Evolutionary conservation across 495 filamentous ascomycete species (phyloP).

Genomic region (Penicillium waksmanii): DNA sequence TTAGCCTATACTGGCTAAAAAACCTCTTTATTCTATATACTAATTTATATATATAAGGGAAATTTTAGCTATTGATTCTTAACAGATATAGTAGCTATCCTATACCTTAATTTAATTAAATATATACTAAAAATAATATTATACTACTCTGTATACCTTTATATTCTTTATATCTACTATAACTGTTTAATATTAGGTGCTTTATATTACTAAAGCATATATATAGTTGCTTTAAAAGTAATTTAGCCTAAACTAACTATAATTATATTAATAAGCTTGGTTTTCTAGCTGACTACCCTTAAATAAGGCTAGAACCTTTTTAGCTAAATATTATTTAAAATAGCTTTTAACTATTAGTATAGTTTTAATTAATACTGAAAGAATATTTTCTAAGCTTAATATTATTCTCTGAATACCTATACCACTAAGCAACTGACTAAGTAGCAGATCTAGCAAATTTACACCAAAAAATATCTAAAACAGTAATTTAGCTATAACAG

Average conservation of each 20-base stretch:
- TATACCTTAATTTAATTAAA: conserved; percentile 24
- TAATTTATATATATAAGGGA: conserved; percentile 1
- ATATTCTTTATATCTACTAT: conserved; percentile 25
- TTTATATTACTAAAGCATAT: conserved; percentile 22
- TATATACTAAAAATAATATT: conserved; percentile 24
- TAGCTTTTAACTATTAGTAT: conserved; percentile 15
- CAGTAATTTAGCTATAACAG: conserved; percentile 12
- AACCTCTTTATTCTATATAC: conserved; percentile 4
- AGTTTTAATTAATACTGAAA: conserved; percentile 12
- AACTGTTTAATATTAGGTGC: conserved; percentile 32
- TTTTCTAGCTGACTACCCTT: conserved; percentile 9
- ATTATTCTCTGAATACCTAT: conserved; percentile 15
- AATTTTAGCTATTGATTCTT: conserved; percentile 28
- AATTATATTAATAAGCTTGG: conserved; percentile 23
- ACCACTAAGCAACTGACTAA: conserved; percentile 13
- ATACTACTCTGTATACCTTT: conserved; percentile 27
- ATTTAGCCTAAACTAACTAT: background rate
- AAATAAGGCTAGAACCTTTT: background rate
- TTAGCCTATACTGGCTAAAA: background rate
- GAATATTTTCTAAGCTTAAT: conserved; percentile 20
- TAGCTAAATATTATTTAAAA: conserved; percentile 10
- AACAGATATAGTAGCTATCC: conserved; percentile 30
- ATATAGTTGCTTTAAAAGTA: conserved; percentile 20
- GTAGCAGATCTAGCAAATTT: conserved; percentile 8
- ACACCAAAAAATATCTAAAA: conserved; percentile 3